Conservation (phyloP, 495 filamentous ascomycete genomes). For the Cenococcum geophilum region DNA sequence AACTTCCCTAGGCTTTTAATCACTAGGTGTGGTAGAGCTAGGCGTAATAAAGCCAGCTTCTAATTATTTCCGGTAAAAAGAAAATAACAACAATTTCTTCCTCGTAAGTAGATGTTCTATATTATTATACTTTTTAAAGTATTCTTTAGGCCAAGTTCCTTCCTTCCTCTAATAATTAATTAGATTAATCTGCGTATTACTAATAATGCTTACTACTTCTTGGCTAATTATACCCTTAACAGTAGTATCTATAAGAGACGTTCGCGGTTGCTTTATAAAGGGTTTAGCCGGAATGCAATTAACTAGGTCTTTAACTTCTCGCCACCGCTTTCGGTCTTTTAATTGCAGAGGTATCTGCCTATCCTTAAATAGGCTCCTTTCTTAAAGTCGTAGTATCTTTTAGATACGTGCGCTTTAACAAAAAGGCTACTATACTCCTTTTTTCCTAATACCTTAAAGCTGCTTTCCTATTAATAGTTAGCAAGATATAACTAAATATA, state of each 20-base stretch:
- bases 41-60: constrained; percentile 23
- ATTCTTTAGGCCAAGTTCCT: constrained; percentile 34
- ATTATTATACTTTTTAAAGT: constrained; percentile 28
- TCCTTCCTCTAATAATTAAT: constrained; percentile 33
- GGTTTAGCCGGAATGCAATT: neutral
- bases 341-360: constrained; percentile 1
- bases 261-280: constrained; percentile 15
- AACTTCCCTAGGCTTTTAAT: constrained; percentile 38
- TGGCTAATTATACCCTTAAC: neutral
- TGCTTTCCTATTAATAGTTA: too few relatives aligned
- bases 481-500: too few relatives aligned
- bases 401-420: too few relatives aligned
- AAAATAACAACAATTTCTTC: constrained; percentile 36
- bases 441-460: too few relatives aligned
- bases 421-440: too few relatives aligned
- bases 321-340: constrained; percentile 16
- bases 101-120: constrained; percentile 33
- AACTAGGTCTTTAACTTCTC: constrained; percentile 12
- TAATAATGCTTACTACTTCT: constrained; percentile 7
- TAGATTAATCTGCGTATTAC: constrained; percentile 3
- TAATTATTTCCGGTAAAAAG: constrained; percentile 38
- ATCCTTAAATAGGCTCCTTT: too few relatives aligned
- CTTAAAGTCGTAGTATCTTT: too few relatives aligned
- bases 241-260: constrained; percentile 5
- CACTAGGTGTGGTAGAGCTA: constrained; percentile 39